phyloP scores from a whole-genome alignment of 176 grass and related monocot genomes.

The Avena sativa region DNA sequence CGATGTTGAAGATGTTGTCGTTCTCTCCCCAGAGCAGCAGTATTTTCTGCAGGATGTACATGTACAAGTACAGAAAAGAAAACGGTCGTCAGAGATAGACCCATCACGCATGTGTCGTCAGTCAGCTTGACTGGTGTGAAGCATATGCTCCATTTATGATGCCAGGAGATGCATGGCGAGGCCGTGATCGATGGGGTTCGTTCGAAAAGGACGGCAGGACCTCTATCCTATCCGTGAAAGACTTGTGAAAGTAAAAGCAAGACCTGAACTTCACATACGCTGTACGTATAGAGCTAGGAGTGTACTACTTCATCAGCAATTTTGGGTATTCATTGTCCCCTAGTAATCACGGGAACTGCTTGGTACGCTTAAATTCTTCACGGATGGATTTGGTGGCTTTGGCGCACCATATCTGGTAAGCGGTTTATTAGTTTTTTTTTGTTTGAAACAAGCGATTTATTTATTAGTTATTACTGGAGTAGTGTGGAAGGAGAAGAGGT shows the following conservation, averaged over 20 bases:
- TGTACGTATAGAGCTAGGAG: background rate
- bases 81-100: background rate
- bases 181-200: background rate
- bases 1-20: conserved; percentile 86
- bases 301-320: background rate
- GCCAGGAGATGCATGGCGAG: too few relatives aligned
- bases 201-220: background rate
- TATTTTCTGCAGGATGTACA: conserved; percentile 61
- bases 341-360: background rate
- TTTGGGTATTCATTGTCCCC: background rate
- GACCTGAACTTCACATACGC: background rate
- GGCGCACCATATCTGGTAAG: background rate
- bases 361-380: background rate
- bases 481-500: background rate
- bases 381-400: background rate
- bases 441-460: too few relatives aligned
- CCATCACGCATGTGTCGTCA: background rate
- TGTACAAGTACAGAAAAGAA: background rate
- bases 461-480: too few relatives aligned
- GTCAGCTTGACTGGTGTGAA: background rate
- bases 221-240: background rate
- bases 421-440: too few relatives aligned
- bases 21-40: conserved; percentile 82
- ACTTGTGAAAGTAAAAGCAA: conserved; percentile 40
- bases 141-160: background rate